Base-by-base conservation (phyloP, 495 filamentous ascomycete genomes). In the Trypethelium eluteriae region DNA sequence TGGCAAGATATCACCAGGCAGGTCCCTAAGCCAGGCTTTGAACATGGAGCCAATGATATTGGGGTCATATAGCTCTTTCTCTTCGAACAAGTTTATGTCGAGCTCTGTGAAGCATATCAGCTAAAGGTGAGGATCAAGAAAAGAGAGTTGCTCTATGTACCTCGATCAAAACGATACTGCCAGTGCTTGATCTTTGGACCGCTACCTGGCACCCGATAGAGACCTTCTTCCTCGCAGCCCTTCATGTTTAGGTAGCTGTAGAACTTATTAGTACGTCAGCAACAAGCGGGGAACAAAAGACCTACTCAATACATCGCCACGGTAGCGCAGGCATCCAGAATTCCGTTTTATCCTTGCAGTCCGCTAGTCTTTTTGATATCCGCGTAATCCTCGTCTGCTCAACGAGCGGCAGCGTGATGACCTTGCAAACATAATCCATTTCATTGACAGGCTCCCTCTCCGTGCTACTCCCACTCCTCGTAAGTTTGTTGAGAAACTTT, bases 291-390 rank as follows among this genome's bases (percentile, higher is more conserved):
- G 2, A 38, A 10, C 3, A 1, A 5, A 3, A 69, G 35, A 79
- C 83, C 76, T 76, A 86, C 82, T 96, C 92, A 69, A 96, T 94
- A 38, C 89, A 93, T 63, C 92, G 82, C 84, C 92, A 96, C 0
- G 92, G 92, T 59, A 96, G 85, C 18, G 91, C 89, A 0, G 92
- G 92, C 91, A 96, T 94, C 92, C 92, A 96, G 73, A 93, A 96
- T 71, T 96, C 92, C 0, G 92, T 96, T 81, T 96, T 96, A 72
- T 96, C 92, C 56, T 85, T 81, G 16, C 90, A 95, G 65, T 88
- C 84, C 72, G 92, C 89, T 16, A 96, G 78, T 62, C 86, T 84
- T 76, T 90, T 93, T 2, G 90, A 91, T 71, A 96, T 96, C 44
- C 92, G 81, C 1, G 92, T 96, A 61, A 85, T 77, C n/a, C 92